Base-by-base conservation (phyloP, 345 rosid species). In the Stellera chamaejasme region DNA sequence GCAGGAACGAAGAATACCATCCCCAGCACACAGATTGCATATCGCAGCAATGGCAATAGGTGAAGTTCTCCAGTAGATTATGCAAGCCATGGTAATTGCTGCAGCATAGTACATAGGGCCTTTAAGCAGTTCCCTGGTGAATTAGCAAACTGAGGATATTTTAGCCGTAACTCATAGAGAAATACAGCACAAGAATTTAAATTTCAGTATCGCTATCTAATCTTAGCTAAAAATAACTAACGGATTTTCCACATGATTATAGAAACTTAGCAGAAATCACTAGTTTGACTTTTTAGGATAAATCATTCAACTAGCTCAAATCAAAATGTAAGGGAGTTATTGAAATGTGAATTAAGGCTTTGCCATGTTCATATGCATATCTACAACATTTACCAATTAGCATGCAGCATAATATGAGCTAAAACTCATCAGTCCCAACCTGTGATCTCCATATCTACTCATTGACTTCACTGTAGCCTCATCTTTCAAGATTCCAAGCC, bases 21-120 rank as follows among this genome's bases (percentile, higher is more conserved):
- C 99, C 82, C 99, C 99, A 46, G 99, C 99, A 43, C 99, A 89
- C 50, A 93, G 79, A 75, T 93, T 93, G 77, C 96, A 89, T 65
- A 89, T 49, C 56, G 89, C 82, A 13, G 96, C 94, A 62, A 93
- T 71, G 27, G 79, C 77, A 36, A 80, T 58, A 0, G 99, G 97
- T 48, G 97, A 83, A 67, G 82, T 69, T 68, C 86, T 82, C 97
- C 97, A 89, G 61, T 77, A 89, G 67, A 81, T 32, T 32, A 67
- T 65, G 60, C 82, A 74, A 11, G 97, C 85, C 36, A 63, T 26
- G 9, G 96, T 78, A 56, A 89, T 71, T 10, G 94, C 58, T 7
- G 69, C 7, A 27, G 80, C 95, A 60, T 93, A 89, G 63, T 80
- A 93, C 8, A 93, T 75, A 1, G 99, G 97, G 54, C 99, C 99